Evolutionary conservation across 805 yeast species (phyloP).

Genomic region (Scheffersomyces amazonensis): DNA sequence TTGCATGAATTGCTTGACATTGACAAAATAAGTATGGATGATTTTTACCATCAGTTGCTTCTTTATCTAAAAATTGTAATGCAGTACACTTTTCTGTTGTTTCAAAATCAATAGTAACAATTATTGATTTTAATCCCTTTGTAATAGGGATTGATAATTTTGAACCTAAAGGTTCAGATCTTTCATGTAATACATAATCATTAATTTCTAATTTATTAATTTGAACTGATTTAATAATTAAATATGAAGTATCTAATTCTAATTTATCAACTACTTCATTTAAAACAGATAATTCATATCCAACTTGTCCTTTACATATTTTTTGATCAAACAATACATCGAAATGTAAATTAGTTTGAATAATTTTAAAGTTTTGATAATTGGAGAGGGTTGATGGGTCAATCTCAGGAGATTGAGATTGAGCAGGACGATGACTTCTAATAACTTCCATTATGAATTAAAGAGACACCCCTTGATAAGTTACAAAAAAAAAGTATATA

Average conservation of each 20-base stretch:
- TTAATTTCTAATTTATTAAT: constrained; percentile 29
- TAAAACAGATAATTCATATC: constrained; percentile 37
- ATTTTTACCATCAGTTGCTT: constrained; percentile 69
- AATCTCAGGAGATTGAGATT: constrained; percentile 53
- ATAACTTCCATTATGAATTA: constrained; percentile 8
- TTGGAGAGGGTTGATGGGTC: constrained; percentile 83
- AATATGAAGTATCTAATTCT: constrained; percentile 67
- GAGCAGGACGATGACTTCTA: constrained; percentile 20
- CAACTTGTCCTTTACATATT: constrained; percentile 54
- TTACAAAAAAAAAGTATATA: too few species aligned
- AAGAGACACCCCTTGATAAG: too few species aligned
- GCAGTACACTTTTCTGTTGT: constrained; percentile 82
- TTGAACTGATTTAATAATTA: constrained; percentile 43
- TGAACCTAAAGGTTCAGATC: constrained; percentile 59
- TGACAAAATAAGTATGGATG: constrained; percentile 80
- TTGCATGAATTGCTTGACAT: constrained; percentile 88
- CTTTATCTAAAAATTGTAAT: constrained; percentile 76
- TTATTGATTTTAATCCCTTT: background rate
- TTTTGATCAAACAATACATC: constrained; percentile 54
- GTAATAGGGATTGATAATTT: constrained; percentile 7
- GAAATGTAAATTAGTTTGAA: constrained; percentile 50
- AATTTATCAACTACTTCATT: constrained; percentile 18
- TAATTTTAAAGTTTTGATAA: constrained; percentile 52
- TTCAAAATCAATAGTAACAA: constrained; percentile 47
- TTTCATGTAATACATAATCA: constrained; percentile 32